Base-by-base conservation (phyloP, 495 filamentous ascomycete genomes). In the Penicillium fimorum region DNA sequence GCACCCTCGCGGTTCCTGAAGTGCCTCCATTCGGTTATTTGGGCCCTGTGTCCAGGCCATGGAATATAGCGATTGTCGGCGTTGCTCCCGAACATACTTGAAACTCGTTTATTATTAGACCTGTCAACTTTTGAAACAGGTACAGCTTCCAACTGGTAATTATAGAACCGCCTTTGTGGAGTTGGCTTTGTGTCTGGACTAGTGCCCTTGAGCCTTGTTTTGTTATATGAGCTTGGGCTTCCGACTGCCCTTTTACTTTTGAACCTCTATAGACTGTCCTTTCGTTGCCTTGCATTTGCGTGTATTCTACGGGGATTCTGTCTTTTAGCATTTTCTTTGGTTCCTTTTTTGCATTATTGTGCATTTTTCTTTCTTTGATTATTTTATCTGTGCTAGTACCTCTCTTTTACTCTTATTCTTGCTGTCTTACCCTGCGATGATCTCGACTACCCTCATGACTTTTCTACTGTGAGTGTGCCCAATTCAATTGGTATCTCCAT, bases 371-470 rank as follows among this genome's bases (percentile, higher is more conserved):
- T 22, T 22, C 2, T 22, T 22, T n/a, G n/a, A n/a, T n/a, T n/a
- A n/a, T 15, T 46, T 8, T 22, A 47, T 50, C 27, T 45, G 45
- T 47, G 43, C 40, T 35, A 50, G 5, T 24, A 38, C 32, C 32
- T 48, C 30, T 50, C 50, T 56, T 50, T 53, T 45, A 9, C 35
- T 38, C n/a, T 17, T 50, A 33, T 51, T 49, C 50, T 59, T 35
- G 32, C 42, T 52, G 13, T 47, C 35, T 57, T 62, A n/a, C n/a
- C n/a, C n/a, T 60, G 57, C 54, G n/a, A 89, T 88, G 86, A 76
- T 81, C 40, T 85, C 81, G n/a, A 88, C 84, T n/a, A 87, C 86
- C 22, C 80, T 90, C 64, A 84, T 88, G 75, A 88, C 87, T 54
- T 89, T 89, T 61, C 76, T 87, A 71, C 69, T 90, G 87, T 88